phyloP scores from a whole-genome alignment of 2,329 filamentous ascomycete species.

The Lomentospora prolificans region DNA sequence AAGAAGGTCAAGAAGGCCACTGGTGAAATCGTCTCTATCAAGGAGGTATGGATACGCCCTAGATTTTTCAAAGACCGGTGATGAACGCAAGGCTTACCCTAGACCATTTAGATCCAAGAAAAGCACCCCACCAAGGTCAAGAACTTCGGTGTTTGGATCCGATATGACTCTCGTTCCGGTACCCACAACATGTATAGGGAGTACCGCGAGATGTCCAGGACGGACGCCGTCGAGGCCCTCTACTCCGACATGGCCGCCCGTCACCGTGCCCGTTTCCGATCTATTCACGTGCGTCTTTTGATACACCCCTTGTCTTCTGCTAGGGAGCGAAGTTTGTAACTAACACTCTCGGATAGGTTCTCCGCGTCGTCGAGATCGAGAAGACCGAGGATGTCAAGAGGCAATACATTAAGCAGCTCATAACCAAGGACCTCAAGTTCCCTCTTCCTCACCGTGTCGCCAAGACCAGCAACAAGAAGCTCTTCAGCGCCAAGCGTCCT shows the following conservation, averaged over 20 bases:
- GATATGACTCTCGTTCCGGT: constrained; percentile 98
- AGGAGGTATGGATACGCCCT: constrained; percentile 59
- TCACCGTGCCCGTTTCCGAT: constrained; percentile 92
- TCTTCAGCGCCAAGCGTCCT: constrained; percentile 88
- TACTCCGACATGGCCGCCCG: constrained; percentile 99
- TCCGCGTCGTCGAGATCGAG: constrained; percentile 96
- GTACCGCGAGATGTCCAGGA: constrained; percentile 97
- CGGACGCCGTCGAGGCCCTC: constrained; percentile 88
- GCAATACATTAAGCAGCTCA: constrained; percentile 98
- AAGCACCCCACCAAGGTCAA: constrained; percentile 99
- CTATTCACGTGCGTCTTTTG: constrained; percentile 75
- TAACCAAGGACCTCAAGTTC: constrained; percentile 93
- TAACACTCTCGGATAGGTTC: constrained; percentile 52
- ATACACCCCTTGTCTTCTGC: background rate
- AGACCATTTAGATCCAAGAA: constrained; percentile 68
- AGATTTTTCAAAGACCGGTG: background rate
- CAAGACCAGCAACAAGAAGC: constrained; percentile 75
- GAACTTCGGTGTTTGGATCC: constrained; percentile 99
- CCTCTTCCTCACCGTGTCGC: constrained; percentile 92
- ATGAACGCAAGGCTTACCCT: background rate
- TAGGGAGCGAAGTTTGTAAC: background rate
- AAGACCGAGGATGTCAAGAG: constrained; percentile 92
- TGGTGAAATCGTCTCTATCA: constrained; percentile 96
- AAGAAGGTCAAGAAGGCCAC: constrained; percentile 99
- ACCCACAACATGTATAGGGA: constrained; percentile 99